Evolutionary conservation across 495 filamentous ascomycete species (phyloP), one percentile per base, ranked within the genome.

Genomic region (Xylaria castorea): DNA sequence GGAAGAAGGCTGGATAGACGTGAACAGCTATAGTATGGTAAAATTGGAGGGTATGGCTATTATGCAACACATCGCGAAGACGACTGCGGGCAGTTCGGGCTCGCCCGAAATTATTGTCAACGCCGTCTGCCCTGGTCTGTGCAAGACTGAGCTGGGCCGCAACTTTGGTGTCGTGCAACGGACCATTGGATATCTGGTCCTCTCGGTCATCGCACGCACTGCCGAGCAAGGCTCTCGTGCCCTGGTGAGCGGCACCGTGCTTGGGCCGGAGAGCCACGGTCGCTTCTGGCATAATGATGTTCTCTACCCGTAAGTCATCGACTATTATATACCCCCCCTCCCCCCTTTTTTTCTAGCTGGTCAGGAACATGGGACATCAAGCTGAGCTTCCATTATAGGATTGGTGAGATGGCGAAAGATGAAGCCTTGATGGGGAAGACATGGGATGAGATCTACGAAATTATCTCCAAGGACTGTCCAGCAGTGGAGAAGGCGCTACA

Each of bases 141-240:
- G 78, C 69, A 74, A 73, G 71, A 80, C 78, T 11, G 71, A 74
- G 30, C 66, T 79, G n/a, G 53, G 53, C 25, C 53, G 53, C 1
- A 57, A 57, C 2, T 57, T 57, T 9, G 12, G 12, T 57, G 53
- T 57, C 12, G 53, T 57, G 53, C 53, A 57, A n/a, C 53, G 53
- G 53, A 30, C 70, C 62, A 70, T 30, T 62, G 77, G 55, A 57
- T 74, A 63, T 72, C 60, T 57, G 0, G 53, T 57, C 32, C 70
- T 63, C 11, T 83, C 1, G 32, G 25, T 40, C 40, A 44, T 64
- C 22, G 86, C 81, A 11, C 81, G 86, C 2, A 84, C 82, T 2
- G 75, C 84, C 0, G 87, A 89, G 71, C 81, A 85, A 60, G 87
- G 87, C 3, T 84, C 83, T 66, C 80, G 87, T 32, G 82, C 83